phyloP scores from a whole-genome alignment of 352 stramenopile species.

The Phytophthora pisi region DNA sequence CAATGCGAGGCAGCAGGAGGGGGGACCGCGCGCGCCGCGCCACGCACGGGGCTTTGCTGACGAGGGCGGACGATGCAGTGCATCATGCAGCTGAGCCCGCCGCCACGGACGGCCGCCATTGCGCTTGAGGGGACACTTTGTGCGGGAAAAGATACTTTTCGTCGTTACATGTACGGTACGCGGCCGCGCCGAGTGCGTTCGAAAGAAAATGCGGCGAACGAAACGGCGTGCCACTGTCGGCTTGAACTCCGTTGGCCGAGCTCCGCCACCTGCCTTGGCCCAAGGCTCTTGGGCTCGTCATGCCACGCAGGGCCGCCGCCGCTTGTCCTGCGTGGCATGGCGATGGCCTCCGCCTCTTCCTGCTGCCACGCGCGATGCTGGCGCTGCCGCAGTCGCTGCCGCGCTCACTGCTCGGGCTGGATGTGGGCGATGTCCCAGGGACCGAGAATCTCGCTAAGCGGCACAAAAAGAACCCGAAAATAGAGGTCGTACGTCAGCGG shows the following conservation, averaged over 20 bases:
- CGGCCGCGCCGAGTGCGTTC: slow-evolving; percentile 12
- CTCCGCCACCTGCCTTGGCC: too few relatives aligned
- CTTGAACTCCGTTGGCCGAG: slow-evolving; percentile 29
- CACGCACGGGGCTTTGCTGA: too few relatives aligned
- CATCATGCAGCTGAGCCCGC: slow-evolving; percentile 14
- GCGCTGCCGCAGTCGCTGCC: not conserved
- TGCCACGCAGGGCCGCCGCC: not conserved
- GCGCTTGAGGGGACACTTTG: slow-evolving; percentile 27
- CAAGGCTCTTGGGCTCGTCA: too few relatives aligned
- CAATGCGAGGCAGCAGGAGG: too few relatives aligned
- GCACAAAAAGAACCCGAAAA: slow-evolving; percentile 25
- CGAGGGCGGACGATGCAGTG: not conserved
- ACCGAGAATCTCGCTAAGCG: slow-evolving; percentile 81
- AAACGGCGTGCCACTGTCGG: slow-evolving; percentile 22
- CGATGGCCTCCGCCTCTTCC: not conserved
- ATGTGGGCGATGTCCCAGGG: slow-evolving; percentile 93
- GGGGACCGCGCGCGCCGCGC: too few relatives aligned
- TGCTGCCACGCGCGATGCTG: not conserved
- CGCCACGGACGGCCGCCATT: slow-evolving; percentile 10
- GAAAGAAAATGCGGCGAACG: slow-evolving; percentile 45
- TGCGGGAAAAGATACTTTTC: slow-evolving; percentile 41
- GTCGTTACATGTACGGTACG: slow-evolving; percentile 18
- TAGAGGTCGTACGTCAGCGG: slow-evolving; percentile 25
- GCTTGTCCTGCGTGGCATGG: not conserved
- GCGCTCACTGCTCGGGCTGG: slow-evolving; percentile 58